Evolutionary conservation across 306 rosid species (phyloP), one percentile per base, ranked within the genome.

Genomic region (Inga laurina): DNA sequence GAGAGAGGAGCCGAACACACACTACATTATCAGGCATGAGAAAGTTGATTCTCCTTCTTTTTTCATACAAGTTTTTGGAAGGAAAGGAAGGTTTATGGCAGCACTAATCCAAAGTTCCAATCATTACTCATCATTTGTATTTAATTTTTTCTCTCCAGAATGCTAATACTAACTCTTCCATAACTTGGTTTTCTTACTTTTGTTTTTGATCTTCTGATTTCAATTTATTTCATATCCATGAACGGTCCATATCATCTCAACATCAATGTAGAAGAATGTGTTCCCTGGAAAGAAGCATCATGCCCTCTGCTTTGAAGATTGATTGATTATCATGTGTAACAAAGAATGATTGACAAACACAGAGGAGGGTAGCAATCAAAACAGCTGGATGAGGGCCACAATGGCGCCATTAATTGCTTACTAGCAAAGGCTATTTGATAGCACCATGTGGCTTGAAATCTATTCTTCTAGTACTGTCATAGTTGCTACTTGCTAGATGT

Each of bases 371-470:
- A 13, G 34, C 77, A 74, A 78, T 81, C 37, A 84, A 48, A 78
- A 68, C 76, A 81, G 81, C 82, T 78, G 64, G 74, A 61, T 75
- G 88, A 0, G 80, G 87, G 80, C 46, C 79, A 81, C 37, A 75
- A 51, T 87, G 81, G 77, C 77, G 81, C 15, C 51, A 77, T 59
- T 65, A 64, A 30, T 64, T 30, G 22, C 15, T 64, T 45, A 52
- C 73, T 52, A 43, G 35, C 54, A n/a, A 39, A 18, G 30, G 32
- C 16, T 22, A 21, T 41, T 39, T 21, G 27, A 10, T 41, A 27
- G 8, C 5, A 5, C 52, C 27, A 21, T n/a, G 56, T 44, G 37
- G 10, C 37, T 44, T 12, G 37, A 44, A n/a, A 44, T 44, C 3
- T 44, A 22, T 72, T 44, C 3, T 44, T 16, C 15, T 72, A 12